Evolutionary conservation across 371 early-diverging fungal genomes (phyloP).

Genomic region (Apophysomyces elegans): DNA sequence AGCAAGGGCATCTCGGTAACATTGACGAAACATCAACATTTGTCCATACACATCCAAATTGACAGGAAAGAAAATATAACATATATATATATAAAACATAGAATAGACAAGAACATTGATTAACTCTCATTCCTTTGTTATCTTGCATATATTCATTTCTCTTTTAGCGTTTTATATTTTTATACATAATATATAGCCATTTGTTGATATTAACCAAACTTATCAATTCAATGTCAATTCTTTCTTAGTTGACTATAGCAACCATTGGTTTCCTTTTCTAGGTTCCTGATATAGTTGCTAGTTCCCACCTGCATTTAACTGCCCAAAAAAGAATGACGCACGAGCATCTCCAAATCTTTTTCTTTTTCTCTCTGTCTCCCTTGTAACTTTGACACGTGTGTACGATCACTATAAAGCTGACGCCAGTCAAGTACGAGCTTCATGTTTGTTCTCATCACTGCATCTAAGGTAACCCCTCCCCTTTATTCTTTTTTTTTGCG

Average conservation of each 20-base stretch:
- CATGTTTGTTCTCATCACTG: no score
- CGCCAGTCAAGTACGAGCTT: no score
- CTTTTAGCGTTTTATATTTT: background rate
- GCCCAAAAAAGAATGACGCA: constrained; percentile 7
- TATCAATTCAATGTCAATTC: background rate
- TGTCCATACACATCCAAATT: no score
- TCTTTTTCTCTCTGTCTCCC: background rate
- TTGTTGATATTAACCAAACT: background rate
- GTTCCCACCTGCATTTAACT: constrained; percentile 1
- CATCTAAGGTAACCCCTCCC: background rate
- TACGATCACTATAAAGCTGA: background rate
- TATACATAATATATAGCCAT: background rate
- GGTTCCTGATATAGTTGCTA: background rate
- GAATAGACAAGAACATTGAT: background rate
- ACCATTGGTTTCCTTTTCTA: background rate
- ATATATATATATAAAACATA: no score
- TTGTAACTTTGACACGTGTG: background rate
- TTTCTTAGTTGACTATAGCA: background rate
- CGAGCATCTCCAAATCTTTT: background rate
- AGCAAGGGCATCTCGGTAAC: background rate
- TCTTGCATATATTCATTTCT: background rate
- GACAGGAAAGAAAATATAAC: no score
- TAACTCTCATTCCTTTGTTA: background rate
- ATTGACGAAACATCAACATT: background rate
- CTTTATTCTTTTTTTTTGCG: background rate